Evolutionary conservation across 306 rosid species (phyloP), one percentile per base, ranked within the genome.

Genomic region (Alnus glutinosa): DNA sequence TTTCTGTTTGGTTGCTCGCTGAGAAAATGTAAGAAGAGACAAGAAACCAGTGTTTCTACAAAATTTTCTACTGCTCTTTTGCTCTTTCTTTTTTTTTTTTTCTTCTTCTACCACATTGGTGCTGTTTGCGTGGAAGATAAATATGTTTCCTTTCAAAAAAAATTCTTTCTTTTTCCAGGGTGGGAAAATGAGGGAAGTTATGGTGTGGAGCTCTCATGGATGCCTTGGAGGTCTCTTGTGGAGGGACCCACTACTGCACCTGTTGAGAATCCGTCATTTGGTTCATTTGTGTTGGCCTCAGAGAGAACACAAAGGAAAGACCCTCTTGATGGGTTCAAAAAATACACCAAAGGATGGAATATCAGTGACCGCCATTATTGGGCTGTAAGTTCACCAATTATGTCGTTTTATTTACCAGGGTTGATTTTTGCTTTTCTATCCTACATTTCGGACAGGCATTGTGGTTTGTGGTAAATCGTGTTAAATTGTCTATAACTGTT

Each of bases 281-380:
- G 79, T 58, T 76, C 83, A 30, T 36, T 85, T 57, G 81, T 81
- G 59, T 77, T 88, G 77, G 89, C 91, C 63, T 82, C 84, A 48
- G 71, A 81, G 82, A 79, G 86, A 59, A 88, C 91, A 28, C 87
- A 39, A 13, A 75, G 91, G 58, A 85, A 85, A 83, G 91, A 88
- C 46, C 89, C 89, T 62, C 87, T 88, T 14, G 54, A 75, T 70
- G 87, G 83, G n/a, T 88, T 85, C 78, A 73, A 85, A 73, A 66
- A 15, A 68, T 88, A 88, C 83, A 73, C 82, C 18, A 67, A 75
- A 30, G 91, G 91, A 8, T 88, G 91, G 89, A 88, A 88, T 79
- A 80, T 88, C 69, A 83, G 86, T 57, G 87, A 88, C 28, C 91
- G 77, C 81, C 91, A 88, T 83, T 88, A 88, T 77, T 88, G 91